phyloP scores from a whole-genome alignment of 371 early-diverging fungal genomes.

The Apophysomyces trapeziformis region DNA sequence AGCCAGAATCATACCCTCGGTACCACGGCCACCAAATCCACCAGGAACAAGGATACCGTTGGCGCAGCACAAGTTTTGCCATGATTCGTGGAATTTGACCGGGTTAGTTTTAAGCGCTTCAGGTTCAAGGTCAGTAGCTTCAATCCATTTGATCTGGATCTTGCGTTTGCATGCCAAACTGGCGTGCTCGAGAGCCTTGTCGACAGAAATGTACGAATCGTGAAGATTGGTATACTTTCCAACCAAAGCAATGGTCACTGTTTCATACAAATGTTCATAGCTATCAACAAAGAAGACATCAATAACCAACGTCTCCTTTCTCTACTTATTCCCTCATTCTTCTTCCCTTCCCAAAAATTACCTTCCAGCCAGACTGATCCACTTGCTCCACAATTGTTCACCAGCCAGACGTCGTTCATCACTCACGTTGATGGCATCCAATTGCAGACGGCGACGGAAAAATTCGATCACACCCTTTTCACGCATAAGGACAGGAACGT shows the following conservation, averaged over 20 bases:
- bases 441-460: constrained; percentile 80
- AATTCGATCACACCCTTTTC: constrained; percentile 85
- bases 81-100: constrained; percentile 92
- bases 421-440: constrained; percentile 62
- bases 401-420: constrained; percentile 63
- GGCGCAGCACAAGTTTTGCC: constrained; percentile 86
- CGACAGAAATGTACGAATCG: constrained; percentile 97
- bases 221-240: constrained; percentile 96
- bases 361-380: constrained; percentile 81
- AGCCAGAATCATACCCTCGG: constrained; percentile 97
- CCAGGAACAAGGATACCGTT: constrained; percentile 99
- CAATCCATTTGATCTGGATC: constrained; percentile 92
- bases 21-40: constrained; percentile 98
- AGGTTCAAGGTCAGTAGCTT: constrained; percentile 90
- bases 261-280: constrained; percentile 81
- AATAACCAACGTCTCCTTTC: constrained; percentile 31
- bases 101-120: constrained; percentile 75
- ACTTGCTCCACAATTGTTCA: constrained; percentile 72
- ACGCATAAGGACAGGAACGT: constrained; percentile 92
- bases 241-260: constrained; percentile 93
- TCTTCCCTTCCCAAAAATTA: constrained; percentile 45
- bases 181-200: constrained; percentile 96
- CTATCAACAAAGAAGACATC: constrained; percentile 31
- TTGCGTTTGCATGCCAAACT: constrained; percentile 83
- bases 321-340: constrained; percentile 82